Evolutionary conservation across 108 stramenopile genomes (phyloP).

Genomic region (Tribonema minus): DNA sequence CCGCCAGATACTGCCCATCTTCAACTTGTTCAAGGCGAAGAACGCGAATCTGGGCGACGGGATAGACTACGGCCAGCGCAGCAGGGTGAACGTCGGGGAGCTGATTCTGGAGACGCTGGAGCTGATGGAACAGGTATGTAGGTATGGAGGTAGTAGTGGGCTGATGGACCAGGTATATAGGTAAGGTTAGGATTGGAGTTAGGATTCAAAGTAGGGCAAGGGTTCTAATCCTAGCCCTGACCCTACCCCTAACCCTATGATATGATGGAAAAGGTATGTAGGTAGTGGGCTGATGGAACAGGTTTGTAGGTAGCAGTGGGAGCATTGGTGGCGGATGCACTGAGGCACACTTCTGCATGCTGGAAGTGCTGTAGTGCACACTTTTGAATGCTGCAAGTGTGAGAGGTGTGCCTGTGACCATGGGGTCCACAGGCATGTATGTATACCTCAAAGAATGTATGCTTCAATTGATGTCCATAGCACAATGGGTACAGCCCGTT

Average conservation of each 20-base stretch:
- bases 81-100: slow-evolving; percentile 35
- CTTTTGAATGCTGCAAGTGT: no score
- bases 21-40: slow-evolving; percentile 45
- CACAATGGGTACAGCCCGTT: no score
- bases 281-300: no score
- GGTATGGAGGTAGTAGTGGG: not conserved
- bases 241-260: not conserved
- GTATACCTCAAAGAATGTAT: no score
- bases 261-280: not conserved
- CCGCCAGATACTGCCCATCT: slow-evolving; percentile 36
- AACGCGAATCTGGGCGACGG: slow-evolving; percentile 42
- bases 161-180: not conserved
- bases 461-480: no score
- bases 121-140: not conserved
- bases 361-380: no score
- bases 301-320: no score
- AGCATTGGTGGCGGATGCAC: no score
- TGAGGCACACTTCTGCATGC: no score
- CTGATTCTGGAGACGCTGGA: slow-evolving; percentile 54
- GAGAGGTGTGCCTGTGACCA: no score
- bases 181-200: not conserved
- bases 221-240: not conserved
- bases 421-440: no score
- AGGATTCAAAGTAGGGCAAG: not conserved
- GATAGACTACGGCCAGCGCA: slow-evolving; percentile 50